These are phyloP conservation scores for Hygrophoropsis aurantiaca DNA, from an alignment of 768 basidiomycete genomes.

Conservation along the genomic window DNA sequence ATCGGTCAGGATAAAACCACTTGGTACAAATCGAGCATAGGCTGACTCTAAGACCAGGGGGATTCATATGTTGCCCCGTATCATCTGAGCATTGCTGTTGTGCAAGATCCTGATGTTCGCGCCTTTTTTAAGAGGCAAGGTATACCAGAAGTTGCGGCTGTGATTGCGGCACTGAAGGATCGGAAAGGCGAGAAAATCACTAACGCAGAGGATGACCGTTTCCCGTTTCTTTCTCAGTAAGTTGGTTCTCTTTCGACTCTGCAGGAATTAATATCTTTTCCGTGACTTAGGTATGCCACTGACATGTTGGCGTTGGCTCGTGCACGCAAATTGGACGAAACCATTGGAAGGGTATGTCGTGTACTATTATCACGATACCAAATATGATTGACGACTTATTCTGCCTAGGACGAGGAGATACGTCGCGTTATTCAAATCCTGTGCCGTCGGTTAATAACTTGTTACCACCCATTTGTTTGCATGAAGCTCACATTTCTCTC, in stretches of 20 bases:
- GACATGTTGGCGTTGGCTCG: conserved; percentile 9
- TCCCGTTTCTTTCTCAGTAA: conserved; percentile 6
- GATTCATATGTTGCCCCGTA: conserved; percentile 4
- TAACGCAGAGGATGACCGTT: conserved; percentile 1
- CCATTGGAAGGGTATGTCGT: conserved; percentile 6
- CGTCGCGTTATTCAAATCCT: conserved; percentile 7
- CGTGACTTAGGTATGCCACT: conserved; percentile 3
- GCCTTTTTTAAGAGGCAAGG: background rate
- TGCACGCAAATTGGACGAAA: conserved; percentile 4
- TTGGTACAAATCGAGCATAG: no score
- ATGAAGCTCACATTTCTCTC: background rate
- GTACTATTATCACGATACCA: background rate
- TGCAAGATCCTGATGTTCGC: background rate
- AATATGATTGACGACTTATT: no score
- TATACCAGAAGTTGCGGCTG: background rate
- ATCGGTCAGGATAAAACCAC: background rate
- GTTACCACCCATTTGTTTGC: background rate
- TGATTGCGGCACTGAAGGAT: background rate
- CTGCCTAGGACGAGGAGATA: conserved; percentile 7
- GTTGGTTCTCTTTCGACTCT: background rate
- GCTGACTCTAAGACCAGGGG: background rate
- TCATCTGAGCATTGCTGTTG: conserved; percentile 6
- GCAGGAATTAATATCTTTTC: background rate
- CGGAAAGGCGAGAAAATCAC: background rate
- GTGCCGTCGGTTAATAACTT: conserved; percentile 4